Evolutionary conservation across 2,329 filamentous ascomycete species (phyloP), one percentile per base, ranked within the genome.

Genomic region (Fusarium xylarioides): DNA sequence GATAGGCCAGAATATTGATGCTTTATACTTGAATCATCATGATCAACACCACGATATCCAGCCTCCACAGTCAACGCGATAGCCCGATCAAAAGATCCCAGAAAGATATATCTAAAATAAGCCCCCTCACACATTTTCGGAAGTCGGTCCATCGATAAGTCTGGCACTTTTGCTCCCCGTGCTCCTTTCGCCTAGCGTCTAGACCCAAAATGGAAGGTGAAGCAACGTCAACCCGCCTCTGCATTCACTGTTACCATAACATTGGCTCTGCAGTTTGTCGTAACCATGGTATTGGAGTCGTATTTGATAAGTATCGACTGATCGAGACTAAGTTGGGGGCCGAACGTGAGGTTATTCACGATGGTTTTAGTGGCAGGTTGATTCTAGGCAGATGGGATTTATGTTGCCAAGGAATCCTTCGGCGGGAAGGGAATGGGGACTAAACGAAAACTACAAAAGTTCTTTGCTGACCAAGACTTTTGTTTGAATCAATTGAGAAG

Each of bases 131-230:
- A n/a, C 47, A 42, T 42, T 68, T 68, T 15, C 46, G 63, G 63
- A 68, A 68, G 63, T 68, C 63, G 63, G 46, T 49, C 40, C 46
- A 19, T n/a, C 26, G 63, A 43, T 62, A 49, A 43, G 54, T 68
- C 44, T 37, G 65, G 65, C 63, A 68, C 65, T 68, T 68, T 68
- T 68, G 65, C 28, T 30, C 7, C 18, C 15, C 18, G 21, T 5
- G 26, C 19, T 65, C 38, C 57, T 63, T 63, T 37, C 4, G 32
- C 16, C 7, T n/a, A 40, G 26, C 16, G 14, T 4, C 65, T 68
- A 68, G 18, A 2, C 65, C 63, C 11, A 43, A 53, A 14, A 0
- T 1, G 30, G 65, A 44, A 68, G 63, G 65, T 68, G 21, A 68
- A 34, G 52, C 23, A 46, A 40, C 46, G 16, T 32, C 49, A 32